Evolutionary conservation across 129 eudicot genomes (phyloP).

Genomic region (Solidago caesia): DNA sequence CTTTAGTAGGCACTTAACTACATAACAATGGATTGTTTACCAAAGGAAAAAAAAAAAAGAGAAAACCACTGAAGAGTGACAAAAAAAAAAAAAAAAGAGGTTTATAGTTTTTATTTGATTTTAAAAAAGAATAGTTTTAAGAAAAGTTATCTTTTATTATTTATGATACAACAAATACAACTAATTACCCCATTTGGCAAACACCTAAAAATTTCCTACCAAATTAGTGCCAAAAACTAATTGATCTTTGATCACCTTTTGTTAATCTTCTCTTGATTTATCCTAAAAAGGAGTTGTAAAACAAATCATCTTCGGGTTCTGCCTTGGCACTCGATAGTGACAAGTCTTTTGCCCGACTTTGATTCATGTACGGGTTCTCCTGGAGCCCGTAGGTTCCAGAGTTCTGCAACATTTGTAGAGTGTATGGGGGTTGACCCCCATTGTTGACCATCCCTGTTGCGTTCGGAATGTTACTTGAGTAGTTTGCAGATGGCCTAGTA

Average conservation of each 20-base stretch:
- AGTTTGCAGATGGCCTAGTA: constrained; percentile 59
- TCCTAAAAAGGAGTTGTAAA: constrained; percentile 53
- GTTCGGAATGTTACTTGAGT: constrained; percentile 34
- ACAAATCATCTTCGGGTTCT: constrained; percentile 77
- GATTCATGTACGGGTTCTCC: constrained; percentile 38
- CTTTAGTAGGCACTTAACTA: too few relatives aligned
- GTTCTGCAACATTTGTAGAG: constrained; percentile 71
- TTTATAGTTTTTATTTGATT: background rate
- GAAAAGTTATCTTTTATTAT: constrained; percentile 20
- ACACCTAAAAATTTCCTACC: constrained; percentile 27
- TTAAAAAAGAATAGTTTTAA: constrained; percentile 21
- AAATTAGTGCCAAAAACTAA: constrained; percentile 24
- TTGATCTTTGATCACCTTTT: constrained; percentile 18
- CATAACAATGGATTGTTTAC: background rate
- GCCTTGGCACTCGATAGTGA: constrained; percentile 48
- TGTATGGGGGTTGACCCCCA: constrained; percentile 59
- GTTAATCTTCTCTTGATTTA: constrained; percentile 6
- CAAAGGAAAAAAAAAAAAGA: background rate
- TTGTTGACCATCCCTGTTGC: constrained; percentile 36
- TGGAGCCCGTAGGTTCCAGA: constrained; percentile 38
- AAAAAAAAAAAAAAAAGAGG: background rate
- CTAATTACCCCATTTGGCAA: background rate
- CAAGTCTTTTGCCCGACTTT: constrained; percentile 38
- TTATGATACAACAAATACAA: constrained; percentile 26
- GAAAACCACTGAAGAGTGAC: background rate